A percentile compares a stretch with the other conserved stretches of the same genome.
These are phyloP conservation scores for Sporothrix curviconia DNA, from an alignment of 2,329 filamentous ascomycete species.

Conservation along the genomic window DNA sequence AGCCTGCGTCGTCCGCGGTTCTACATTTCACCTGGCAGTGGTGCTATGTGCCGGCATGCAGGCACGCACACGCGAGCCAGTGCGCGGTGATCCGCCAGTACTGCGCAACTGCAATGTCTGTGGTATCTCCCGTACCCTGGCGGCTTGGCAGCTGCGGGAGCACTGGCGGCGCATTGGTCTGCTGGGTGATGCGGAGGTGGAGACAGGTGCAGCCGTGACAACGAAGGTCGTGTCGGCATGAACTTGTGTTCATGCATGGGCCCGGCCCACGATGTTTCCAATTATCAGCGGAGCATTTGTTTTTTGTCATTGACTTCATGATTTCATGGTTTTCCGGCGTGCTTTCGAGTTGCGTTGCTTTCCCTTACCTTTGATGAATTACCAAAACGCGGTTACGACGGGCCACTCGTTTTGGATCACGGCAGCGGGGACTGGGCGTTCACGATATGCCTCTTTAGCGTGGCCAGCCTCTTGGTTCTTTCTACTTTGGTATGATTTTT, in stretches of 20 bases:
- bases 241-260: no score
- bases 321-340: not conserved
- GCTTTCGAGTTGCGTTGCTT: no score
- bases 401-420: no score
- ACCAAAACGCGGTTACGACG: no score
- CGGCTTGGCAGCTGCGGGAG: conserved; percentile 14
- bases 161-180: conserved; percentile 15
- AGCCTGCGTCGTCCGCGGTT: conserved; percentile 30
- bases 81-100: conserved; percentile 31
- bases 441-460: no score
- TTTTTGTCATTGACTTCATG: not conserved
- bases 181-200: not conserved
- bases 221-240: no score
- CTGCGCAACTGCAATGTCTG: conserved; percentile 32
- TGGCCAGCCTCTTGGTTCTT: not conserved
- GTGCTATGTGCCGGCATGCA: conserved; percentile 34
- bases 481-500: not conserved
- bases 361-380: no score
- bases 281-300: not conserved
- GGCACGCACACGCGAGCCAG: conserved; percentile 26
- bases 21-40: conserved; percentile 34
- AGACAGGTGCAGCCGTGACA: no score
- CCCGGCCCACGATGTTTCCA: no score
- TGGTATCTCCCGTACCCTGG: conserved; percentile 31
- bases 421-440: no score